These are phyloP conservation scores for Penium margaritaceum DNA, from an alignment of 139 green algal genomes.

Conservation along the genomic window DNA sequence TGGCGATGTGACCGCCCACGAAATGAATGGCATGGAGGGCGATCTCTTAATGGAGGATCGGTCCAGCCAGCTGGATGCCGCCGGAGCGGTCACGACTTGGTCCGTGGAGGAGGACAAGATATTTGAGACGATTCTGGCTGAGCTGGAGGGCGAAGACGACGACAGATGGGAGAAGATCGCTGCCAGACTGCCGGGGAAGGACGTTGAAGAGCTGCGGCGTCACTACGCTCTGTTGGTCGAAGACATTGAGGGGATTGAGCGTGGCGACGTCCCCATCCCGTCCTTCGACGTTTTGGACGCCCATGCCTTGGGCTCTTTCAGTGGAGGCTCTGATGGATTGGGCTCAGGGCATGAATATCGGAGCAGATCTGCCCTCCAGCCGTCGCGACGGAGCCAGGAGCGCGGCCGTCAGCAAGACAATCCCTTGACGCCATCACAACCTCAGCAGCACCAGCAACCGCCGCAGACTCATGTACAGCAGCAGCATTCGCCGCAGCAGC, in stretches of 20 bases:
- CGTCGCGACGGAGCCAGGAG: not conserved
- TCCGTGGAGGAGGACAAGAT: slow-evolving; percentile 34
- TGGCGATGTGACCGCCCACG: too few relatives aligned
- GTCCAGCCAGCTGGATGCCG: too few relatives aligned
- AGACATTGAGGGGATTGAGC: slow-evolving; percentile 29
- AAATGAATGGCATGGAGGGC: too few relatives aligned
- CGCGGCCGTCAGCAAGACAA: not conserved
- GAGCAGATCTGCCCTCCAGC: slow-evolving; percentile 6
- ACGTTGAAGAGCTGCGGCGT: slow-evolving; percentile 18
- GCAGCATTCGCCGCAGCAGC: not conserved
- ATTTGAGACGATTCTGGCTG: slow-evolving; percentile 31
- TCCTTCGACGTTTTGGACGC: not conserved
- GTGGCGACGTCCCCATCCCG: slow-evolving; percentile 5
- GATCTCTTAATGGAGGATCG: too few relatives aligned
- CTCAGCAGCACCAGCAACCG: not conserved
- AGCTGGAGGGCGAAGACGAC: slow-evolving; percentile 15
- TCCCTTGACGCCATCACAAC: too few relatives aligned
- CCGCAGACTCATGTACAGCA: not conserved
- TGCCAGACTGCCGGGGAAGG: slow-evolving; percentile 25
- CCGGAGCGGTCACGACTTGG: slow-evolving; percentile 5
- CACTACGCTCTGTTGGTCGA: slow-evolving; percentile 39
- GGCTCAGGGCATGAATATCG: too few relatives aligned
- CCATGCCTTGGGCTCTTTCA: not conserved
- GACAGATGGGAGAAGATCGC: slow-evolving; percentile 36
- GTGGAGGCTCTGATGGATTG: slow-evolving; percentile 4